Percentiles rank a stretch among this genome's conserved stretches.
Evolutionary conservation across 139 green algal genomes (phyloP).

Genomic region (Chlorella sp.): DNA sequence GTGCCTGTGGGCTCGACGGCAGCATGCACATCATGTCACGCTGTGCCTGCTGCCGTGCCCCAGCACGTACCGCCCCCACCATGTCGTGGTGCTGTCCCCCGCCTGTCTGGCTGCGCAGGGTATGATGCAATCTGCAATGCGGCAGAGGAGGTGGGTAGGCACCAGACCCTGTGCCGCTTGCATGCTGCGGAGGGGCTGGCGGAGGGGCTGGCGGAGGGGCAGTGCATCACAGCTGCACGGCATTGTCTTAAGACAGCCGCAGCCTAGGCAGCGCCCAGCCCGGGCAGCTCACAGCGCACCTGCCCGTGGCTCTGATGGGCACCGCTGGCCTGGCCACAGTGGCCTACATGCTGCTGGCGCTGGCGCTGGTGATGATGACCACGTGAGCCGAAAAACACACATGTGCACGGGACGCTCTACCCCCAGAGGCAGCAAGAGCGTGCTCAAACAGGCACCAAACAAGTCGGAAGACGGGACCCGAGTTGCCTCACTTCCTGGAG

Average conservation of each 20-base stretch:
- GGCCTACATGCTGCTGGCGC: constrained; percentile 26
- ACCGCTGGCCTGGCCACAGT: constrained; percentile 5
- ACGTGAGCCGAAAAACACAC: not conserved
- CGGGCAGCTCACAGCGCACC: too few relatives aligned
- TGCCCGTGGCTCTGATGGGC: constrained; percentile 37
- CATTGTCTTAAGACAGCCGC: not conserved
- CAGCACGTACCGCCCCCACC: too few relatives aligned
- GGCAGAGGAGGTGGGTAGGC: constrained; percentile 35
- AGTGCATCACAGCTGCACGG: not conserved
- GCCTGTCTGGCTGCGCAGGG: not conserved
- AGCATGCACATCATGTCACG: not conserved
- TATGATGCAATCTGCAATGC: constrained; percentile 47
- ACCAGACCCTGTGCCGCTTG: not conserved
- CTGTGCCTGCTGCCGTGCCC: not conserved
- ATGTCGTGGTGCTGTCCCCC: not conserved
- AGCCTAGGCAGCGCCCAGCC: not conserved
- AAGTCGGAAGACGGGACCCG: too few relatives aligned
- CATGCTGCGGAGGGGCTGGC: not conserved
- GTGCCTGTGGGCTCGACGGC: too few relatives aligned
- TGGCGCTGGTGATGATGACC: constrained; percentile 23
- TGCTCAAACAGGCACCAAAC: too few relatives aligned
- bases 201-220: too few relatives aligned
- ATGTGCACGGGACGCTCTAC: too few relatives aligned
- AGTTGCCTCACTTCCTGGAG: too few relatives aligned
- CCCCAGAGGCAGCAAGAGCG: too few relatives aligned